phyloP scores from a whole-genome alignment of 2,329 filamentous ascomycete species.

The Ophiosphaerella herpotricha region DNA sequence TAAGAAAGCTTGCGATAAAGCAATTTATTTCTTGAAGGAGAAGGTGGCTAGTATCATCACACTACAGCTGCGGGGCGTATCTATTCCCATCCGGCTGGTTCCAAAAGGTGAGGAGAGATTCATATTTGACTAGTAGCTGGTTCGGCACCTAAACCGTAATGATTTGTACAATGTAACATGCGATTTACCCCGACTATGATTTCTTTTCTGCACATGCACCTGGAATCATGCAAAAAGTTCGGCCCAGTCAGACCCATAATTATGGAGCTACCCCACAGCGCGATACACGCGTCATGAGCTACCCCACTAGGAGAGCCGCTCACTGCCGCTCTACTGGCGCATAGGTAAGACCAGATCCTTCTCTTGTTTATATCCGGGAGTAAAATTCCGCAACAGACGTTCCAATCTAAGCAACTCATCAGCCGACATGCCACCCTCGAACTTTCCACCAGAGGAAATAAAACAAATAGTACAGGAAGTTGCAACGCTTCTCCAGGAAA shows the following conservation, averaged over 20 bases:
- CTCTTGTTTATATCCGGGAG: slow-evolving; percentile 1
- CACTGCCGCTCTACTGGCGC: background rate
- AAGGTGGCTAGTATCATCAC: slow-evolving; percentile 69
- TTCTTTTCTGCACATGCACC: background rate
- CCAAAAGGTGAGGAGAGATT: slow-evolving; percentile 73
- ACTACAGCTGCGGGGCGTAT: slow-evolving; percentile 66
- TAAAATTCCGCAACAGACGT: background rate
- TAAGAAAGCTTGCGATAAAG: slow-evolving; percentile 62
- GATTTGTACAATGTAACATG: background rate
- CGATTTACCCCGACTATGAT: background rate
- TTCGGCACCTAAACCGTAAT: background rate
- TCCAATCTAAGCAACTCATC: background rate
- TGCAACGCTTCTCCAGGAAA: slow-evolving; percentile 57
- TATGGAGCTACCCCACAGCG: slow-evolving; percentile 23
- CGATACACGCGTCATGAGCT: slow-evolving; percentile 16
- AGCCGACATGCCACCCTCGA: slow-evolving; percentile 26
- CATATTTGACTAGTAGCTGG: slow-evolving; percentile 9
- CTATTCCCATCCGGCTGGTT: slow-evolving; percentile 71
- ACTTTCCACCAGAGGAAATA: slow-evolving; percentile 51
- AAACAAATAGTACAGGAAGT: slow-evolving; percentile 55
- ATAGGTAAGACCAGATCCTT: background rate
- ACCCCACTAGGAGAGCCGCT: slow-evolving; percentile 13
- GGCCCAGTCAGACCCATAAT: background rate
- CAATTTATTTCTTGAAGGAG: slow-evolving; percentile 57
- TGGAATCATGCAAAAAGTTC: background rate